Evolutionary conservation across 2,329 filamentous ascomycete species (phyloP), one percentile per base, ranked within the genome.

Genomic region (Zymoseptoria passerinii): DNA sequence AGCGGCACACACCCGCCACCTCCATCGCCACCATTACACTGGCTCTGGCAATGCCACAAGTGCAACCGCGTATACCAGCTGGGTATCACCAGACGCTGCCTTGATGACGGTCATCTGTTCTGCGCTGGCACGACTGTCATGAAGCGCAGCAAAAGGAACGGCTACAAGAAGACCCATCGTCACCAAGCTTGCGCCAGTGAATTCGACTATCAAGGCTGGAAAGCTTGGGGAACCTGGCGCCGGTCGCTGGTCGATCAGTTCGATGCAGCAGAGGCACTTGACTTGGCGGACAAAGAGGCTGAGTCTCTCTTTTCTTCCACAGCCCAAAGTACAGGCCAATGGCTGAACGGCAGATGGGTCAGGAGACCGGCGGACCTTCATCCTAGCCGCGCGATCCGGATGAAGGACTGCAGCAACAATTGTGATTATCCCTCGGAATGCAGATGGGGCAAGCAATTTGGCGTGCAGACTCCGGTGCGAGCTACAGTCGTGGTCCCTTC

Each of bases 131-230:
- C 67, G 1, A 77, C 74, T 0, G 69, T 71, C 0, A 63, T 74
- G 18, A 74, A 73, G 29, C 60, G 59, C 6, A 72, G 70, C 62
- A 70, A 73, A 29, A 63, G 52, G 27, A 67, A 48, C 59, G 65
- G 66, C 10, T 69, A 66, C 44, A 67, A 66, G 52, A 65, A 60
- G 4, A 60, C 67, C 10, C 65, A 70, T 50, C 68, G 70, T 50
- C 72, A 75, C 50, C 68, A 70, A 48, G 76, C 78, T 6, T 83
- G 80, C 60, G 68, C 69, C 0, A 77, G 73, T 48, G 78, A 81
- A 55, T 82, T 83, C 57, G 80, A 83, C 65, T 82, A 81, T 56
- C 59, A 68, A 5, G 76, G 78, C 0, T 83, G 80, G 80, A 77
- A 77, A 56, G 62, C 65, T 0, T 78, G 75, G 72, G 75, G 75